Evolutionary conservation across 495 filamentous ascomycete species (phyloP), one percentile per base, ranked within the genome.

Genomic region (Durotheca rogersii): DNA sequence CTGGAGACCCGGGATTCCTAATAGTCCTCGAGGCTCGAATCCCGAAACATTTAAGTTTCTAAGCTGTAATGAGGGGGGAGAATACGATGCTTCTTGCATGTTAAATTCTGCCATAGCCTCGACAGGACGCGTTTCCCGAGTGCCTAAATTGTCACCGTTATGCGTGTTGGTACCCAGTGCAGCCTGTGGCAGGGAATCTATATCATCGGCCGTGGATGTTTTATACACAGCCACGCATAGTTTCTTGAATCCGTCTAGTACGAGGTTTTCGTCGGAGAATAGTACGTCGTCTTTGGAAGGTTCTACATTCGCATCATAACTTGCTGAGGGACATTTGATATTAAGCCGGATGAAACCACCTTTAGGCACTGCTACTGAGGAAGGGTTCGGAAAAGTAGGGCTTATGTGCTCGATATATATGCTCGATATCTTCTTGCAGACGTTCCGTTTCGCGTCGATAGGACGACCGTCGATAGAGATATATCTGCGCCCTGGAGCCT

Each of bases 281-380:
- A 95, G 43, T 1, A 96, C 80, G 64, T 96, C 85, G 53, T 96
- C 87, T 63, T 98, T 98, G 0, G 85, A 80, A 0, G 91, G 90
- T 60, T 97, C 90, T 41, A 97, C 76, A 58, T 96, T 97, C 2
- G 81, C 77, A 71, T 97, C 92, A 52, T 98, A 96, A 38, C 75
- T 85, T 10, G 78, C 81, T 3, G 62, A 65, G 1, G 85, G 81
- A 58, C 91, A 96, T 3, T 60, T 59, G 4, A 98, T 79, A 45
- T 90, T 83, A 33, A 97, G 56, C 11, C 76, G 78, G 18, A 96
- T 66, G 64, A 95, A 92, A 0, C 85, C 85, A 48, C 89, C 81
- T 20, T 72, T 77, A 12, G 74, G 38, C 2, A n/a, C 47, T 0
- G 41, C 62, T 39, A 33, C 7, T 4, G 51, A 35, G 5, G 53